phyloP scores from a whole-genome alignment of 2,329 filamentous ascomycete species.

The Ambrosiella beaveri region DNA sequence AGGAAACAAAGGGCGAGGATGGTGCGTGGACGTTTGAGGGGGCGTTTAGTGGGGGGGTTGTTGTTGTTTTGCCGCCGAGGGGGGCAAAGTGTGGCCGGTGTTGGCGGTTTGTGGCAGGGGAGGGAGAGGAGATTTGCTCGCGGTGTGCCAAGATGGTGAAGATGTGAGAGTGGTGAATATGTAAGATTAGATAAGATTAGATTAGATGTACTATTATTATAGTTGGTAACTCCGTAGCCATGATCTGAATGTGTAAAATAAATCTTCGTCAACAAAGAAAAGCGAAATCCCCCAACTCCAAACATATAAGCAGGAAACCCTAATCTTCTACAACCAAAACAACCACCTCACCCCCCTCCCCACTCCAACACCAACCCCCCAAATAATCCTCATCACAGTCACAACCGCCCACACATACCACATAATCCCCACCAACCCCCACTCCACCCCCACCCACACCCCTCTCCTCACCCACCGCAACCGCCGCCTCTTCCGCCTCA shows the following conservation, averaged over 20 bases:
- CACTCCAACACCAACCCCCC: slow-evolving; percentile 43
- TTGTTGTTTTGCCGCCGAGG: slow-evolving; percentile 31
- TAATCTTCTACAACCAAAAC: slow-evolving; percentile 52
- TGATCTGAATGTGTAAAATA: not conserved
- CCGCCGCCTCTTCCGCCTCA: slow-evolving; percentile 47
- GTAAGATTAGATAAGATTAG: slow-evolving; percentile 7
- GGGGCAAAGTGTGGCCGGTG: slow-evolving; percentile 66
- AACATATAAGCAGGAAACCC: not conserved
- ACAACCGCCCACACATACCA: slow-evolving; percentile 92
- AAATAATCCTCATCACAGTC: slow-evolving; percentile 50
- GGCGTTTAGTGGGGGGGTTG: slow-evolving; percentile 27
- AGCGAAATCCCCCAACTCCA: not conserved
- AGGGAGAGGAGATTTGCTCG: slow-evolving; percentile 48
- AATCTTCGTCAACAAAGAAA: not conserved
- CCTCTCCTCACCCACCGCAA: slow-evolving; percentile 59
- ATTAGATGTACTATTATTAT: not conserved
- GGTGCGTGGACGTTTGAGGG: slow-evolving; percentile 19
- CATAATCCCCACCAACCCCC: slow-evolving; percentile 73
- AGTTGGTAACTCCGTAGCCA: not conserved
- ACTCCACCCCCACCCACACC: slow-evolving; percentile 73
- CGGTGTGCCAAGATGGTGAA: slow-evolving; percentile 53
- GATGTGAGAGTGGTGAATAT: not conserved
- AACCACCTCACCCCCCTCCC: slow-evolving; percentile 56
- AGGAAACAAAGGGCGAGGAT: too few species aligned
- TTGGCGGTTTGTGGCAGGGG: slow-evolving; percentile 69